Evolutionary conservation across 1,284 basidiomycete species (phyloP).

Genomic region (Ceratobasidium sp.): DNA sequence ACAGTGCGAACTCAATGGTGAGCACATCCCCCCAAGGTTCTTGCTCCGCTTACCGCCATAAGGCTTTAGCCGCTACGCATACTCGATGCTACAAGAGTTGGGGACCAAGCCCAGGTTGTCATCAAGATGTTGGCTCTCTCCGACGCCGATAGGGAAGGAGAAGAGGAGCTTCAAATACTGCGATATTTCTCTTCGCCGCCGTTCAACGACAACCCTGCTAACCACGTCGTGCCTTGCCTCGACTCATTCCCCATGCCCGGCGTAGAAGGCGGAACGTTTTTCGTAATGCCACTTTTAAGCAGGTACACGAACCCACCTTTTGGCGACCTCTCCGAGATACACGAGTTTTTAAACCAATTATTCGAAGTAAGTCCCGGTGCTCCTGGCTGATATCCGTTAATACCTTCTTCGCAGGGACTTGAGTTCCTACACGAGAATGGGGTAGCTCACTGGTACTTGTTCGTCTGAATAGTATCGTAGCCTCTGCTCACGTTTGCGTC

Average conservation of each 20-base stretch:
- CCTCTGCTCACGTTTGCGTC: not conserved
- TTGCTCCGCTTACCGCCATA: too few species aligned
- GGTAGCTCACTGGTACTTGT: slow-evolving; percentile 1
- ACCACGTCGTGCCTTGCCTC: slow-evolving; percentile 5
- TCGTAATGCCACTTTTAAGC: slow-evolving; percentile 17
- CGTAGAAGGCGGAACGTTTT: not conserved
- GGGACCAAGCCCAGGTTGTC: slow-evolving; percentile 1
- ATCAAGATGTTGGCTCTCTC: slow-evolving; percentile 13
- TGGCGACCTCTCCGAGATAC: not conserved
- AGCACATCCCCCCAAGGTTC: not conserved
- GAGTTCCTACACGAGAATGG: slow-evolving; percentile 3
- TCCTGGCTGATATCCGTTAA: not conserved
- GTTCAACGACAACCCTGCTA: not conserved
- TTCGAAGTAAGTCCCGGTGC: not conserved
- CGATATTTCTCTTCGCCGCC: slow-evolving; percentile 1
- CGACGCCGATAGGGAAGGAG: not conserved
- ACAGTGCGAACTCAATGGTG: slow-evolving; percentile 8
- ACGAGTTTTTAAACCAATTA: not conserved
- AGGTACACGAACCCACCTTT: not conserved
- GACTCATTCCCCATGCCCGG: slow-evolving; percentile 13
- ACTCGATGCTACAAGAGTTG: not conserved
- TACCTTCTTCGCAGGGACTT: not conserved
- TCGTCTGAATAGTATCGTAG: not conserved
- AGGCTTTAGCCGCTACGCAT: slow-evolving; percentile 1
- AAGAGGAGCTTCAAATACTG: slow-evolving; percentile 12